Conservation (phyloP, 2,329 filamentous ascomycete genomes). For the Cladophialophora exuberans region DNA sequence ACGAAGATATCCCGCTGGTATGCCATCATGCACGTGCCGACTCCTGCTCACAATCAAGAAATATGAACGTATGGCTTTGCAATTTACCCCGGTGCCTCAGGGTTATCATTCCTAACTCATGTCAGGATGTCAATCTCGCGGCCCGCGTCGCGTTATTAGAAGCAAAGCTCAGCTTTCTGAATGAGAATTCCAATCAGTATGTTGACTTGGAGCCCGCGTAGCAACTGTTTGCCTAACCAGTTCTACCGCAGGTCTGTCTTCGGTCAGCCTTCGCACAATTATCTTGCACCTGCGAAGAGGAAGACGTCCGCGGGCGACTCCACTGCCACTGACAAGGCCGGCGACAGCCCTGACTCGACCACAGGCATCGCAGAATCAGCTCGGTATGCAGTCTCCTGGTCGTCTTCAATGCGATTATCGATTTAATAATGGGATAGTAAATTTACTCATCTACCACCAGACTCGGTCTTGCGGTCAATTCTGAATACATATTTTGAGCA, state of each 20-base stretch:
- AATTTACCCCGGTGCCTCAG: too few species aligned
- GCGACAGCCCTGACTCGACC: background rate
- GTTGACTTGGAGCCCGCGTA: background rate
- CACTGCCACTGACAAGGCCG: background rate
- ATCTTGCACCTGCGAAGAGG: background rate
- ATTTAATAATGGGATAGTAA: constrained; percentile 4
- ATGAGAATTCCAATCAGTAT: constrained; percentile 13
- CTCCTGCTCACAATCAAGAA: background rate
- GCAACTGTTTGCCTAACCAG: too few species aligned
- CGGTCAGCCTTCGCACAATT: background rate
- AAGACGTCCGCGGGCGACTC: background rate
- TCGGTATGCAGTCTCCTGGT: too few species aligned
- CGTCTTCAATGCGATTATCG: too few species aligned
- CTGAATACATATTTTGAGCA: constrained; percentile 40
- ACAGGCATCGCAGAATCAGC: too few species aligned
- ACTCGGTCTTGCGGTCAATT: constrained; percentile 31
- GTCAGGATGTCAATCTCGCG: constrained; percentile 19
- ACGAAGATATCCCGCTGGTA: constrained; percentile 27
- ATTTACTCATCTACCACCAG: constrained; percentile 7
- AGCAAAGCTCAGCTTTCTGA: constrained; percentile 20
- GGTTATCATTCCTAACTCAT: too few species aligned
- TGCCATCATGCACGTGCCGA: constrained; percentile 11
- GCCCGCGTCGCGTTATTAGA: constrained; percentile 20
- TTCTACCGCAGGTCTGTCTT: too few species aligned
- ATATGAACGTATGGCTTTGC: background rate